These are phyloP conservation scores for Penicillium waksmanii DNA, from an alignment of 495 filamentous ascomycete species.

Conservation along the genomic window DNA sequence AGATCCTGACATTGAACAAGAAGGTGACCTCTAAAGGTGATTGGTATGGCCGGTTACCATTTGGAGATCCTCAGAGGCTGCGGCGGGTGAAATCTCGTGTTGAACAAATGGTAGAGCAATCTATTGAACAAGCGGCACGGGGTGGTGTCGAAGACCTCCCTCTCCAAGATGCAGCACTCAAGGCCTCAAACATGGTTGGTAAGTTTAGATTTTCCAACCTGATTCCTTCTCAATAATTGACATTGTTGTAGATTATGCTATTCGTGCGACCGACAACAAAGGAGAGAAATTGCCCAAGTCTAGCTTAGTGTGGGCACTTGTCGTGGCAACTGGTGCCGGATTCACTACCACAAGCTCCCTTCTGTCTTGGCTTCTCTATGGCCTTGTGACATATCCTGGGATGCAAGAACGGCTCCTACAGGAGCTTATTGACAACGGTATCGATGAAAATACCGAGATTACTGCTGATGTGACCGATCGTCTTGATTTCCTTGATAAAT, in stretches of 20 bases:
- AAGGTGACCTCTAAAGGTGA: constrained; percentile 49
- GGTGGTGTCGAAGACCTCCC: constrained; percentile 46
- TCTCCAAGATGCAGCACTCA: constrained; percentile 54
- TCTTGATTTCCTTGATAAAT: constrained; percentile 52
- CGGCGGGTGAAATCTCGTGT: constrained; percentile 28
- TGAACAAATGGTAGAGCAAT: constrained; percentile 40
- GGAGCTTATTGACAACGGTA: constrained; percentile 54
- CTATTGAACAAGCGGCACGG: constrained; percentile 34
- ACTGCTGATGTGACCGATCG: constrained; percentile 29
- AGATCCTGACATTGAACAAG: constrained; percentile 54
- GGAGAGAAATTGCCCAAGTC: constrained; percentile 52
- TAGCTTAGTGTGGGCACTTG: constrained; percentile 30
- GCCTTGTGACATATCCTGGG: constrained; percentile 48
- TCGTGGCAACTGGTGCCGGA: constrained; percentile 31
- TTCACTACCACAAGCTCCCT: constrained; percentile 34
- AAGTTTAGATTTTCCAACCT: constrained; percentile 8
- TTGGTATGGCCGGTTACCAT: constrained; percentile 57
- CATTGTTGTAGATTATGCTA: constrained; percentile 36
- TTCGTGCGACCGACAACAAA: constrained; percentile 51
- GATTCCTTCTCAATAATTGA: neutral
- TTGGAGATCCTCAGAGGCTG: constrained; percentile 51
- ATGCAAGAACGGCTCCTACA: constrained; percentile 56
- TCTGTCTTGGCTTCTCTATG: constrained; percentile 54
- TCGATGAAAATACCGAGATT: constrained; percentile 36
- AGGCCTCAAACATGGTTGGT: constrained; percentile 51